Conservation (phyloP, 23 red algal species). For the Cyanidium caldarium region DNA sequence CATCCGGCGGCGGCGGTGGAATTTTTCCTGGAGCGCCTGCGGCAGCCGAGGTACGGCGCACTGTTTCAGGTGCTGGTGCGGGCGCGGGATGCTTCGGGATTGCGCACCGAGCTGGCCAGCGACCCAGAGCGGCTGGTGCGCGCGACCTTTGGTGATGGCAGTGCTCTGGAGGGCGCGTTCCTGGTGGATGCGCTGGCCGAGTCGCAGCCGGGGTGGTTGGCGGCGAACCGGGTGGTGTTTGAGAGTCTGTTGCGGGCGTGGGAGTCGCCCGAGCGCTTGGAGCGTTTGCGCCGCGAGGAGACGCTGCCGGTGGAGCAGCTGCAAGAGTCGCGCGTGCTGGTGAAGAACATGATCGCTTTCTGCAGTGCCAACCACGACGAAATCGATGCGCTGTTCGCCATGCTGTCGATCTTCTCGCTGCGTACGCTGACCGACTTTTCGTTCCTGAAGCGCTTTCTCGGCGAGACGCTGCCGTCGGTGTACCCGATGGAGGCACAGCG, state of each 20-base stretch:
- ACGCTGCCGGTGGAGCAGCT: slow-evolving; percentile 31
- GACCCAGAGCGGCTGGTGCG: slow-evolving; percentile 20
- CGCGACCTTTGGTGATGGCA: slow-evolving; percentile 5
- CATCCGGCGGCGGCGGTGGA: slow-evolving; percentile 31
- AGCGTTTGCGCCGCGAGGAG: slow-evolving; percentile 36
- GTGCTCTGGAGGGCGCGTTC: slow-evolving; percentile 21
- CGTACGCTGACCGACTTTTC: slow-evolving; percentile 67
- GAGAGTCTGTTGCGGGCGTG: slow-evolving; percentile 28
- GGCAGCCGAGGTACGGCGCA: slow-evolving; percentile 14
- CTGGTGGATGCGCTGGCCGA: slow-evolving; percentile 37
- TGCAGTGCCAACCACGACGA: slow-evolving; percentile 21
- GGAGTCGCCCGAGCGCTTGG: slow-evolving; percentile 27
- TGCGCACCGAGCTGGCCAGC: slow-evolving; percentile 38
- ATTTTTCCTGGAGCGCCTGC: slow-evolving; percentile 34
- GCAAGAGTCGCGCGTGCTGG: slow-evolving; percentile 14
- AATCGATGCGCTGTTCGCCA: slow-evolving; percentile 47
- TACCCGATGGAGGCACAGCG: slow-evolving; percentile 11
- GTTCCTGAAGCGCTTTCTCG: slow-evolving; percentile 53
- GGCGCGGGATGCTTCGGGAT: slow-evolving; percentile 10
- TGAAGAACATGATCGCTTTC: slow-evolving; percentile 43
- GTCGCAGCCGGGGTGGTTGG: slow-evolving; percentile 35
- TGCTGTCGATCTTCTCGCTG: slow-evolving; percentile 69
- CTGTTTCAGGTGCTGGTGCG: slow-evolving; percentile 63
- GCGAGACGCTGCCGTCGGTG: slow-evolving; percentile 10
- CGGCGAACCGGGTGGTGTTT: slow-evolving; percentile 23